These are phyloP conservation scores for Apiospora aurea DNA, from an alignment of 2,329 filamentous ascomycete genomes.

Conservation along the genomic window DNA sequence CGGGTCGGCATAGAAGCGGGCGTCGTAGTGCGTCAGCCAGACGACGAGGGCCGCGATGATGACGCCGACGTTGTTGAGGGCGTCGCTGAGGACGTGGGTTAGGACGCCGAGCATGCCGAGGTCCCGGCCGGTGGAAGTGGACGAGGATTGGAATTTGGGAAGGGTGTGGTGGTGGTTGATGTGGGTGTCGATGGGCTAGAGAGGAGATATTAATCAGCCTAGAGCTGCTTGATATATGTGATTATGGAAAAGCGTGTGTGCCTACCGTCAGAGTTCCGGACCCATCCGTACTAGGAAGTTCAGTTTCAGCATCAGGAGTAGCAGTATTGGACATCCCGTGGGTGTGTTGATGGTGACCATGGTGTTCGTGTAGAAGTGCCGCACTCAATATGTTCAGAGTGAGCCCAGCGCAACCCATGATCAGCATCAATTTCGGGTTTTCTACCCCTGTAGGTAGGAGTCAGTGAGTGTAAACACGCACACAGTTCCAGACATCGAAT, in stretches of 20 bases:
- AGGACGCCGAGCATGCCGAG: conserved; percentile 76
- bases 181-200: conserved; percentile 47
- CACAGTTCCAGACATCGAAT: background rate
- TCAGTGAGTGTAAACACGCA: background rate
- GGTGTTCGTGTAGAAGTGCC: conserved; percentile 57
- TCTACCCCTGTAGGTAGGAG: conserved; percentile 59
- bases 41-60: conserved; percentile 74
- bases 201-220: background rate
- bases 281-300: conserved; percentile 32
- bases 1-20: conserved; percentile 75
- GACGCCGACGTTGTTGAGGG: conserved; percentile 78
- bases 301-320: conserved; percentile 37
- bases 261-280: conserved; percentile 39
- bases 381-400: conserved; percentile 72
- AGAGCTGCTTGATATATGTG: background rate
- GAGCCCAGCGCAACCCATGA: conserved; percentile 73
- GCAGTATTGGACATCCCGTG: conserved; percentile 23
- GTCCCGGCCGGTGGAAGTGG: conserved; percentile 54
- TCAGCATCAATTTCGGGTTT: conserved; percentile 70
- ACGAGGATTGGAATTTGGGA: conserved; percentile 35
- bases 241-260: conserved; percentile 16
- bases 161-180: conserved; percentile 57
- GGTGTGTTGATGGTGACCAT: conserved; percentile 37
- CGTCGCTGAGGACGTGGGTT: conserved; percentile 75
- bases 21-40: conserved; percentile 66